phyloP scores from a whole-genome alignment of 2,329 filamentous ascomycete species.

The Hypoxylon sp. region DNA sequence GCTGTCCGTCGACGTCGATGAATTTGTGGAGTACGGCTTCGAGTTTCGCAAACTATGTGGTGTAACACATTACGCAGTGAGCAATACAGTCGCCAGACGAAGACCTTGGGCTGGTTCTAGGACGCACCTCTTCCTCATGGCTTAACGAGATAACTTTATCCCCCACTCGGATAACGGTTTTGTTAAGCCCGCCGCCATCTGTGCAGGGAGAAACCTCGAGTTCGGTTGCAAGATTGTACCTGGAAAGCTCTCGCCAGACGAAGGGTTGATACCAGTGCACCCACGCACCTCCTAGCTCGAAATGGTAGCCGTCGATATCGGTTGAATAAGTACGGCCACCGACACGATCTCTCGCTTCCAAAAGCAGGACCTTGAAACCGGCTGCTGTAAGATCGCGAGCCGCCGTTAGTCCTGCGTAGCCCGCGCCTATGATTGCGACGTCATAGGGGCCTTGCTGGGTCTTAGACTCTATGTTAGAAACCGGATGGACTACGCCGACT shows the following conservation, averaged over 20 bases:
- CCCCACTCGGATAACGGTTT: constrained; percentile 57
- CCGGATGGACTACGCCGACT: constrained; percentile 25
- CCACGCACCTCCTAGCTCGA: constrained; percentile 67
- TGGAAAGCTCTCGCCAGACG: constrained; percentile 61
- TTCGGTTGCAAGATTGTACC: constrained; percentile 62
- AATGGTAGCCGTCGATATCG: constrained; percentile 60
- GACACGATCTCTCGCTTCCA: constrained; percentile 64
- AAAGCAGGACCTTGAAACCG: constrained; percentile 59
- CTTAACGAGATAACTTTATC: constrained; percentile 54
- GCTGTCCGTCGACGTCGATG: constrained; percentile 62
- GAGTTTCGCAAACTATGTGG: constrained; percentile 4
- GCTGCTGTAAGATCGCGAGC: constrained; percentile 47
- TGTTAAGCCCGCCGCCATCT: constrained; percentile 60
- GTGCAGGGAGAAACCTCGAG: constrained; percentile 58
- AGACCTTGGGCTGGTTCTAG: background rate
- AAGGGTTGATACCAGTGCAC: constrained; percentile 62
- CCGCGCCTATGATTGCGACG: constrained; percentile 52
- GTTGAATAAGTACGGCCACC: constrained; percentile 64
- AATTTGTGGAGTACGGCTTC: constrained; percentile 57
- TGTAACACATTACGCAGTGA: background rate
- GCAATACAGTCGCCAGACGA: background rate
- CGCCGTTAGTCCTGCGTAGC: constrained; percentile 54
- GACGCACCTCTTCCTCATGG: constrained; percentile 60
- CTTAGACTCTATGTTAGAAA: constrained; percentile 6
- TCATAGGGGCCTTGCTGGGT: constrained; percentile 1